phyloP scores from a whole-genome alignment of 768 basidiomycete species.

The Lentinula detonsa region DNA sequence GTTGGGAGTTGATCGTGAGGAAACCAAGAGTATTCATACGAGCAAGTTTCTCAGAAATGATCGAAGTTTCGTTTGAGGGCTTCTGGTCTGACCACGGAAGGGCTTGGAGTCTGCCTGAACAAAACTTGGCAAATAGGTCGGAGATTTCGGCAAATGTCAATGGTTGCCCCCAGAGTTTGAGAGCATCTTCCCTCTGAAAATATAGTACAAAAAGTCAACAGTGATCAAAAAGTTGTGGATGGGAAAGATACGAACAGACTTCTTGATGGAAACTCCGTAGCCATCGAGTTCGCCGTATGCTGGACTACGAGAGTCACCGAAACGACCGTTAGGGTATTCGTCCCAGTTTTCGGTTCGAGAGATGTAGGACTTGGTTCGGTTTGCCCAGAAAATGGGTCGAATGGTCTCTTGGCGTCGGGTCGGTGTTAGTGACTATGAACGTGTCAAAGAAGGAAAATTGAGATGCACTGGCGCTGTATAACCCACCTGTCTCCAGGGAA shows the following conservation, averaged over 20 bases:
- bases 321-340: constrained; percentile 98
- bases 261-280: constrained; percentile 89
- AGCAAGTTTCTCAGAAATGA: constrained; percentile 74
- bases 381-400: constrained; percentile 99
- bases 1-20: constrained; percentile 96
- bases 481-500: constrained; percentile 93
- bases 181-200: constrained; percentile 74
- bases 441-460: constrained; percentile 11
- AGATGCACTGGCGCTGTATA: neutral
- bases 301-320: constrained; percentile 94
- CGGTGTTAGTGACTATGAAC: constrained; percentile 77
- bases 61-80: constrained; percentile 76
- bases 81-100: constrained; percentile 95
- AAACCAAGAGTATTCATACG: constrained; percentile 89
- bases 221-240: neutral
- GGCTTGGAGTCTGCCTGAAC: constrained; percentile 60
- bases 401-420: constrained; percentile 87
- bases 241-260: constrained; percentile 51
- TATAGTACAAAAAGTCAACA: constrained; percentile 2
- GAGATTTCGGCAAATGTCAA: constrained; percentile 58
- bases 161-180: constrained; percentile 86
- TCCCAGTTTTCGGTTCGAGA: constrained; percentile 99
- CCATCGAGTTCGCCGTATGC: constrained; percentile 98
- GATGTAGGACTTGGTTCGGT: constrained; percentile 90
- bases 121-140: constrained; percentile 79